Base-by-base conservation (phyloP, 768 basidiomycete genomes). In the Omphalotus guepiniiformis region DNA sequence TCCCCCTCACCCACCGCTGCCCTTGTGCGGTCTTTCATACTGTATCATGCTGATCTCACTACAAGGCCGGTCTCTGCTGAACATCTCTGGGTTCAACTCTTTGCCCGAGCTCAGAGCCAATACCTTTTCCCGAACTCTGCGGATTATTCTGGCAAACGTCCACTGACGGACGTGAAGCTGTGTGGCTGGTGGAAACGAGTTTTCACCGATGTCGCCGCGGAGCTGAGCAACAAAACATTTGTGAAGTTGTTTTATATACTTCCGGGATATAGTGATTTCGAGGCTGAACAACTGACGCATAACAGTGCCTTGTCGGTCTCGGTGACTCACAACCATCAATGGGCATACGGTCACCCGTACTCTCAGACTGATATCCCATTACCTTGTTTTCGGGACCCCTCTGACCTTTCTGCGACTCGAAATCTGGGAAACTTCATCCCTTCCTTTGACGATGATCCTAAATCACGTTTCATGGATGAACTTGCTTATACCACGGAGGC, bases 401-500 rank as follows among this genome's bases (percentile, higher is more conserved):
- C 15, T 35, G 44, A 53, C 2, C 53, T 61, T 1, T 65, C 67
- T 40, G 56, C 52, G 34, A 43, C 55, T 53, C 63, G 58, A 23
- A 75, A 78, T 49, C 69, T 94, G 25, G 91, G 88, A 1, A 75
- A 82, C 46, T 78, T 78, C 42, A 85, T 99, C 18, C 96, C 96
- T 2, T 85, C 79, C 47, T 92, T 98, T 60, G 88, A 93, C n/a
- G 96, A 99, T 58, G 93, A 96, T 63, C 94, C 96, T 6, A 97
- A 98, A 65, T 82, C 88, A 47, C 80, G 96, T 15, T 97, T 97
- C 63, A 66, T 99, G 62, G 88, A 90, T 63, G 93, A 96, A 65
- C 81, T 97, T 43, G 89, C 85, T 34, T 83, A 79, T 53, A 88
- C 79, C 6, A 80, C 76, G 39, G 77, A 80, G 39, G 79, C 69